Conservation (phyloP, 441 rosid species). For the Erysimum cheiri region DNA sequence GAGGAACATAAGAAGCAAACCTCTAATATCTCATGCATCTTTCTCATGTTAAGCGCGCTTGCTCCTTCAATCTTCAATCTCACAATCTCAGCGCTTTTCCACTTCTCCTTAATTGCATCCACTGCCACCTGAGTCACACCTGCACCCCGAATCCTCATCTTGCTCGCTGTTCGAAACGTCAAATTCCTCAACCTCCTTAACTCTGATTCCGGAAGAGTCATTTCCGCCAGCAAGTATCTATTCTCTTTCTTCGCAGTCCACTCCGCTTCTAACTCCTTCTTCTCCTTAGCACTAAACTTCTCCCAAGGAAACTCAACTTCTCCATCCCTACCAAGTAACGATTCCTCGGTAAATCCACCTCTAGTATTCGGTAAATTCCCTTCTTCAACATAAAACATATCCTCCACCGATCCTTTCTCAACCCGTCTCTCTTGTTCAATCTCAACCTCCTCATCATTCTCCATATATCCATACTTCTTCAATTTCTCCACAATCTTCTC, state of each 20-base stretch:
- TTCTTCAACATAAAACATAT: slow-evolving; percentile 76
- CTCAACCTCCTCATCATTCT: slow-evolving; percentile 47
- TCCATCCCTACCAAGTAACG: slow-evolving; percentile 54
- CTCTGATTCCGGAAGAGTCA: slow-evolving; percentile 88
- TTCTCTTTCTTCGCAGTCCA: slow-evolving; percentile 63
- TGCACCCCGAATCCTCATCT: slow-evolving; percentile 62
- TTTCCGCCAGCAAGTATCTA: slow-evolving; percentile 72
- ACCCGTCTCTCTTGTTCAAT: slow-evolving; percentile 53
- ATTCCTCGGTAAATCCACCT: slow-evolving; percentile 71
- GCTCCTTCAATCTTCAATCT: slow-evolving; percentile 89
- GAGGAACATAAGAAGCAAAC: slow-evolving; percentile 53
- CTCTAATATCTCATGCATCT: slow-evolving; percentile 91
- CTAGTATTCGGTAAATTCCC: slow-evolving; percentile 69
- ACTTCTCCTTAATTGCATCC: slow-evolving; percentile 69
- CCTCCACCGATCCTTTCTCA: slow-evolving; percentile 85
- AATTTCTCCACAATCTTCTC: slow-evolving; percentile 81
- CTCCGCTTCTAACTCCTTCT: slow-evolving; percentile 48
- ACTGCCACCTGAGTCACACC: slow-evolving; percentile 82
- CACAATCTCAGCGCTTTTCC: slow-evolving; percentile 83
- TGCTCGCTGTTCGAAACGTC: slow-evolving; percentile 66
- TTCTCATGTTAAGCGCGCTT: slow-evolving; percentile 87
- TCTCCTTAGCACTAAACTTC: slow-evolving; percentile 57
- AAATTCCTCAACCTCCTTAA: slow-evolving; percentile 82
- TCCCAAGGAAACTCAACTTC: slow-evolving; percentile 88
- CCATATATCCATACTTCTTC: slow-evolving; percentile 77